Percentiles rank a stretch among this genome's conserved stretches.
phyloP scores from a whole-genome alignment of 495 filamentous ascomycete genomes.

The Eremomyces bilateralis region DNA sequence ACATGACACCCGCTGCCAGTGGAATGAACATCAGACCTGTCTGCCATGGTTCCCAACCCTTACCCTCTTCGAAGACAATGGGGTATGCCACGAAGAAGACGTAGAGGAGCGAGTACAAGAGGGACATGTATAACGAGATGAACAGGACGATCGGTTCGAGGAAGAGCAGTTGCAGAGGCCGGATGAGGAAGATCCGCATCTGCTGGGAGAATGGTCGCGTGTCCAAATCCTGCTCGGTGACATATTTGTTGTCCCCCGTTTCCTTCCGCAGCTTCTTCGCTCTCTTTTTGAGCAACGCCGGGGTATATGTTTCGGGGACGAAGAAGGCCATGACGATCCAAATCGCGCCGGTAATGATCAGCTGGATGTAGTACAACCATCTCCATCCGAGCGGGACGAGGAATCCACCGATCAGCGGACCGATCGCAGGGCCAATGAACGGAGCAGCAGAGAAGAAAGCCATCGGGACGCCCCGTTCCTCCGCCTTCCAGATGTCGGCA shows the following conservation, averaged over 20 bases:
- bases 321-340: constrained; percentile 59
- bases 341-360: constrained; percentile 42
- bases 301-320: constrained; percentile 62
- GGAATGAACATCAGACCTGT: constrained; percentile 73
- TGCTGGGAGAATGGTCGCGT: constrained; percentile 38
- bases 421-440: constrained; percentile 53
- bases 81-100: constrained; percentile 71
- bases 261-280: constrained; percentile 44
- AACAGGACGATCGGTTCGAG: constrained; percentile 59
- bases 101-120: constrained; percentile 58
- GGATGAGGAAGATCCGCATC: constrained; percentile 42
- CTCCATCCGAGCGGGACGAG: constrained; percentile 52
- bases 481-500: constrained; percentile 62
- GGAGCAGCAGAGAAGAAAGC: constrained; percentile 67
- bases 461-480: constrained; percentile 68
- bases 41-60: constrained; percentile 45
- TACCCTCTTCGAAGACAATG: constrained; percentile 54
- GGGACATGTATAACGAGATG: constrained; percentile 56
- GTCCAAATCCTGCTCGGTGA: constrained; percentile 57
- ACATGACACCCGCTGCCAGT: constrained; percentile 42
- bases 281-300: constrained; percentile 40
- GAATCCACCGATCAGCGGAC: constrained; percentile 57
- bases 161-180: constrained; percentile 64
- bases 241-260: constrained; percentile 39
- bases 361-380: constrained; percentile 71